These are phyloP conservation scores for Penicillium sp. DNA, from an alignment of 2,329 filamentous ascomycete genomes.

Conservation along the genomic window DNA sequence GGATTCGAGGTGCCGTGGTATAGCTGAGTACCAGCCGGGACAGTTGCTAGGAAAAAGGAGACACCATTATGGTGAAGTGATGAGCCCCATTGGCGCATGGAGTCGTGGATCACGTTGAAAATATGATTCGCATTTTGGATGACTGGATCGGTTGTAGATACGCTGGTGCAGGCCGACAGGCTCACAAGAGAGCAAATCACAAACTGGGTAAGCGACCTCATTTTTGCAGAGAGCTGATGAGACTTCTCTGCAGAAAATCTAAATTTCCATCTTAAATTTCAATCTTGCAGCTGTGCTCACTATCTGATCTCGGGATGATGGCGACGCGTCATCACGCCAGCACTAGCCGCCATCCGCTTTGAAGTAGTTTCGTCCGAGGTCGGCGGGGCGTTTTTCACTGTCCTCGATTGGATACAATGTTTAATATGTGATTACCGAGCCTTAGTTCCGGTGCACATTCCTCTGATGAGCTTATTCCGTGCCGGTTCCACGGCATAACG, in stretches of 20 bases:
- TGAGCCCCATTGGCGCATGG: constrained; percentile 75
- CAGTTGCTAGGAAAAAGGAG: constrained; percentile 68
- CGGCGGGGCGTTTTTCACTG: background rate
- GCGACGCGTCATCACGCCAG: constrained; percentile 3
- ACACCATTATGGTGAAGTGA: constrained; percentile 76
- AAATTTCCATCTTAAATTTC: background rate
- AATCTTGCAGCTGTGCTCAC: background rate
- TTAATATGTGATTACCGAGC: background rate
- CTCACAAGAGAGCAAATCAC: constrained; percentile 12
- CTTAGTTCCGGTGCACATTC: too few relatives aligned
- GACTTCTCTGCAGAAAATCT: too few relatives aligned
- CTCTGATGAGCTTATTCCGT: background rate
- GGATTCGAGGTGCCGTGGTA: constrained; percentile 65
- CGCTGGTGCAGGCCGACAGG: constrained; percentile 8
- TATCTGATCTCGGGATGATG: background rate
- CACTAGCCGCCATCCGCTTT: background rate
- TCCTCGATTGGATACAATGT: background rate
- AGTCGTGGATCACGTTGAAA: constrained; percentile 74
- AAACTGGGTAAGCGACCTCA: constrained; percentile 13
- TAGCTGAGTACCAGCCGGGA: constrained; percentile 67
- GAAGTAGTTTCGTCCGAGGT: background rate
- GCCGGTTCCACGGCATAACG: background rate
- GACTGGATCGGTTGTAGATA: constrained; percentile 38
- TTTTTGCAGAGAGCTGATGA: too few relatives aligned
- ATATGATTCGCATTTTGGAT: constrained; percentile 63